Evolutionary conservation across 495 filamentous ascomycete species (phyloP).

Genomic region (Lasiosphaeria ovina): DNA sequence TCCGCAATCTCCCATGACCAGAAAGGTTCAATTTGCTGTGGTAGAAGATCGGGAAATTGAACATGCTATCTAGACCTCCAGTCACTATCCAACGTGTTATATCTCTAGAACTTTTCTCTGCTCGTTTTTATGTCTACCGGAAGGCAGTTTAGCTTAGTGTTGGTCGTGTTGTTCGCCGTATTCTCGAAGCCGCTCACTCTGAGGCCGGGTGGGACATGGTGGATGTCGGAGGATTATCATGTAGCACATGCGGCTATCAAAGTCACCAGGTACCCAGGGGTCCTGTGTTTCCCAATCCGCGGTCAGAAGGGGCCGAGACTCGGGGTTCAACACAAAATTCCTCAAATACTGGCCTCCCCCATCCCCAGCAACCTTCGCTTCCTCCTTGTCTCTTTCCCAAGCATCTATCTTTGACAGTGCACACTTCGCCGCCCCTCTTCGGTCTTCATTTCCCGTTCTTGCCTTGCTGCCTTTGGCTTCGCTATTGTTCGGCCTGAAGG

Average conservation of each 20-base stretch:
- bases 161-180: neutral
- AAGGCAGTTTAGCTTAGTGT: too few species aligned
- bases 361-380: slow-evolving; percentile 19
- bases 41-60: too few species aligned
- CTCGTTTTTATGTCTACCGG: too few species aligned
- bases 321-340: slow-evolving; percentile 32
- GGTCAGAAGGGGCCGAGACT: slow-evolving; percentile 30
- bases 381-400: slow-evolving; percentile 28
- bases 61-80: too few species aligned
- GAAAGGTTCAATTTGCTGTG: too few species aligned
- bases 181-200: neutral
- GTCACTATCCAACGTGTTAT: too few species aligned
- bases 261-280: slow-evolving; percentile 7
- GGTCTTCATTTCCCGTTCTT: slow-evolving; percentile 8
- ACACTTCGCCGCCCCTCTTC: slow-evolving; percentile 4
- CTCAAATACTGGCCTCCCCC: slow-evolving; percentile 34
- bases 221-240: slow-evolving; percentile 18
- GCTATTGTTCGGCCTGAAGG: slow-evolving; percentile 16
- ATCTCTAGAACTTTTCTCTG: too few species aligned
- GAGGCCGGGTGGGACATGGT: neutral
- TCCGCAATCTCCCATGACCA: too few species aligned
- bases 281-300: slow-evolving; percentile 20
- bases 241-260: slow-evolving; percentile 10
- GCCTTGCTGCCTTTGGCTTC: slow-evolving; percentile 10
- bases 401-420: slow-evolving; percentile 18